Conservation (phyloP, 2,329 filamentous ascomycete genomes). For the Boeremia exigua region DNA sequence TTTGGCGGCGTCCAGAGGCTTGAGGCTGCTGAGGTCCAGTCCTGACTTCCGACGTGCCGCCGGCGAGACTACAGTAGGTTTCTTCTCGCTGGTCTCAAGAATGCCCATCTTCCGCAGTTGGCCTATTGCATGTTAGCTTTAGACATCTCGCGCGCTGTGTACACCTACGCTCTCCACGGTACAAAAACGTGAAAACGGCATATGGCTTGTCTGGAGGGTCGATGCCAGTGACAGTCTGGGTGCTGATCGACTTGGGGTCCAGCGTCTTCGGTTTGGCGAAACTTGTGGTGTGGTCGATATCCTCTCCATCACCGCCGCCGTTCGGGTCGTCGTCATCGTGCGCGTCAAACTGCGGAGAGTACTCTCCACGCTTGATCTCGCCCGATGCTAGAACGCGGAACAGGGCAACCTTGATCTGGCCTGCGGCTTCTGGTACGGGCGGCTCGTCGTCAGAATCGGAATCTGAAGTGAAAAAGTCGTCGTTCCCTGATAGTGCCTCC, state of each 20-base stretch:
- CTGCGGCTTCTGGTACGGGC: slow-evolving; percentile 85
- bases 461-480: slow-evolving; percentile 67
- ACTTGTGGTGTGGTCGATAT: slow-evolving; percentile 95
- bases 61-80: slow-evolving; percentile 62
- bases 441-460: slow-evolving; percentile 81
- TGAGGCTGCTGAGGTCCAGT: slow-evolving; percentile 83
- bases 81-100: slow-evolving; percentile 68
- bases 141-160: not conserved
- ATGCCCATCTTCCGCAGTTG: slow-evolving; percentile 98
- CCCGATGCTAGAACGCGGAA: slow-evolving; percentile 94
- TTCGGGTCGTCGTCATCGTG: slow-evolving; percentile 88
- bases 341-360: slow-evolving; percentile 95
- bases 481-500: slow-evolving; percentile 74
- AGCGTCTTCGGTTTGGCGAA: slow-evolving; percentile 96
- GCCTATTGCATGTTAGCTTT: slow-evolving; percentile 58
- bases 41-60: slow-evolving; percentile 78
- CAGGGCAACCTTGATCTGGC: slow-evolving; percentile 97
- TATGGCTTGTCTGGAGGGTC: slow-evolving; percentile 96
- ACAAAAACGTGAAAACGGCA: slow-evolving; percentile 97
- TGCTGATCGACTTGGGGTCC: slow-evolving; percentile 97
- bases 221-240: slow-evolving; percentile 97
- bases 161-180: slow-evolving; percentile 86
- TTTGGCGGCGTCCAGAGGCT: slow-evolving; percentile 76
- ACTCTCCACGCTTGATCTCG: slow-evolving; percentile 97
- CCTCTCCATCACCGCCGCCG: slow-evolving; percentile 68